Percentiles rank a stretch among this genome's conserved stretches.
Evolutionary conservation across 2,329 filamentous ascomycete species (phyloP).

Genomic region (Sporothrix mexicana): DNA sequence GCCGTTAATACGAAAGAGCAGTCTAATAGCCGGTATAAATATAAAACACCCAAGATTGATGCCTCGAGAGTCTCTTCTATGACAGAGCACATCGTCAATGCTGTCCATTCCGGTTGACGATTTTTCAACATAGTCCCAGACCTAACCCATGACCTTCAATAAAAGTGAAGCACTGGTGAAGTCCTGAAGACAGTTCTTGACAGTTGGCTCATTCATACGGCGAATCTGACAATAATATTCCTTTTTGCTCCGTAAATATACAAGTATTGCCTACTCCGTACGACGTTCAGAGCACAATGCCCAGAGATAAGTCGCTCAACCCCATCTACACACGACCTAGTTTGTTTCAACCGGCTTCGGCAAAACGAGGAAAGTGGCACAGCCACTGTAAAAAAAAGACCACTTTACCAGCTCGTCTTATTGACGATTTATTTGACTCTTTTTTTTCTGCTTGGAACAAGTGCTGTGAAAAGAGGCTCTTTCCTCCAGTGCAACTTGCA

Average conservation of each 20-base stretch:
- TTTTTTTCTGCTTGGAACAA: slow-evolving; percentile 1
- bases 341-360: slow-evolving; percentile 22
- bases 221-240: too few relatives aligned
- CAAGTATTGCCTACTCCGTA: too few relatives aligned
- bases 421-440: too few relatives aligned
- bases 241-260: too few relatives aligned
- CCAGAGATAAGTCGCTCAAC: not conserved
- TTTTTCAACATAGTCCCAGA: not conserved
- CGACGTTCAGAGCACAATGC: too few relatives aligned
- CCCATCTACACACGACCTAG: slow-evolving; percentile 10
- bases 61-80: not conserved
- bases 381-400: slow-evolving; percentile 17
- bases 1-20: not conserved
- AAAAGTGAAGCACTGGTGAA: not conserved
- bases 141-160: not conserved
- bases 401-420: not conserved
- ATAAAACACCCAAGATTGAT: not conserved
- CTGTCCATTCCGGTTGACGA: not conserved
- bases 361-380: slow-evolving; percentile 15
- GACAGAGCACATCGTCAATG: not conserved
- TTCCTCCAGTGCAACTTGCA: slow-evolving; percentile 3
- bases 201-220: not conserved
- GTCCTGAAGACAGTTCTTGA: too few relatives aligned
- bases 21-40: not conserved
- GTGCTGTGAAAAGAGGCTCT: slow-evolving; percentile 7